Conservation (phyloP, 371 early-diverging fungal species). For the Syncephalastrum contaminatum region DNA sequence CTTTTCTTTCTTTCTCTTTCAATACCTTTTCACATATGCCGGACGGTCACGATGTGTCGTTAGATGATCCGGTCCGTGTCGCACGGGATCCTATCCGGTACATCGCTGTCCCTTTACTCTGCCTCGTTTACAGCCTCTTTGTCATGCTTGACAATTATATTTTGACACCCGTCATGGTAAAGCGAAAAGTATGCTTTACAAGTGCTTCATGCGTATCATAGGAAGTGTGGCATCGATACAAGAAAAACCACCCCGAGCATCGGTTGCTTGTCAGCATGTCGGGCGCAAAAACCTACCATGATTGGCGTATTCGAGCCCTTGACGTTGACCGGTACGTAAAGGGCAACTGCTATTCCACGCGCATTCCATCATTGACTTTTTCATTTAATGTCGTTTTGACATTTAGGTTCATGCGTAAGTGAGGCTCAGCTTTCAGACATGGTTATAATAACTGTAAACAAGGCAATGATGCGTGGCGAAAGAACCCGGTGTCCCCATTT, state of each 20-base stretch:
- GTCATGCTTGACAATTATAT: slow-evolving; percentile 20
- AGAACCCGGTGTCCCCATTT: slow-evolving; percentile 47
- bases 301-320: slow-evolving; percentile 58
- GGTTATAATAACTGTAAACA: neutral
- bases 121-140: slow-evolving; percentile 20
- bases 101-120: slow-evolving; percentile 29
- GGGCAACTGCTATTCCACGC: neutral
- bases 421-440: neutral
- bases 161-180: slow-evolving; percentile 29
- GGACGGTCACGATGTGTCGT: too few relatives aligned
- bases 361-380: neutral
- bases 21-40: too few relatives aligned
- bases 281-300: slow-evolving; percentile 52
- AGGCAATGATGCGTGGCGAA: slow-evolving; percentile 62
- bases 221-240: slow-evolving; percentile 28
- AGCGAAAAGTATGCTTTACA: neutral
- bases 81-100: slow-evolving; percentile 25
- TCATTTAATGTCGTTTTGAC: neutral
- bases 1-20: too few relatives aligned
- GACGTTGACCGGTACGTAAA: slow-evolving; percentile 53
- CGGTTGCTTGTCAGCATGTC: slow-evolving; percentile 32
- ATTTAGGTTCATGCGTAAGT: slow-evolving; percentile 8
- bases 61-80: too few relatives aligned
- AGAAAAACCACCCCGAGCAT: slow-evolving; percentile 41
- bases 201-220: slow-evolving; percentile 3